phyloP scores from a whole-genome alignment of 768 basidiomycete species.

The Pholiota conissans region DNA sequence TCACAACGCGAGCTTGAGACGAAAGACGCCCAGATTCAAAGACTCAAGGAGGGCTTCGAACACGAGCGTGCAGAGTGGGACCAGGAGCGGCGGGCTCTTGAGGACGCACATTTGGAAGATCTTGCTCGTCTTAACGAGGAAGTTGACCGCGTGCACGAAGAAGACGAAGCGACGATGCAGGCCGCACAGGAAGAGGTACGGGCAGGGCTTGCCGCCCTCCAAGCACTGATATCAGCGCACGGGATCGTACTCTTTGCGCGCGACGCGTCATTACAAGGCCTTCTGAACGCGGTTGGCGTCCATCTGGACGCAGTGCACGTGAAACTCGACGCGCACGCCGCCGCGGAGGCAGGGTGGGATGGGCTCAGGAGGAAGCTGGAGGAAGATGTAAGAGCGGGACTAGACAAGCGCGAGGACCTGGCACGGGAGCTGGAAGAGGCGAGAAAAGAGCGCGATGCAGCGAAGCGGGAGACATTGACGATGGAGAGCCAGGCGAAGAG shows the following conservation, averaged over 20 bases:
- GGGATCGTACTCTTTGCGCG: conserved; percentile 54
- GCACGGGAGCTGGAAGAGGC: conserved; percentile 54
- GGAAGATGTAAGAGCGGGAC: conserved; percentile 45
- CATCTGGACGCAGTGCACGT: conserved; percentile 52
- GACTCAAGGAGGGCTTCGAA: conserved; percentile 39
- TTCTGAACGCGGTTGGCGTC: conserved; percentile 46
- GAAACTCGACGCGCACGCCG: conserved; percentile 41
- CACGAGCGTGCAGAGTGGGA: conserved; percentile 45
- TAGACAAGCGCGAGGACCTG: conserved; percentile 48
- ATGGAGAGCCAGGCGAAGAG: background rate
- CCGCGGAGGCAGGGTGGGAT: conserved; percentile 51
- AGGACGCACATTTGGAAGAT: conserved; percentile 51
- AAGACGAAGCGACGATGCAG: conserved; percentile 35
- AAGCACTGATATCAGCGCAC: conserved; percentile 53
- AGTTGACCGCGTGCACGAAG: conserved; percentile 42
- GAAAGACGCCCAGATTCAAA: conserved; percentile 37
- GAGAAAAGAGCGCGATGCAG: conserved; percentile 51
- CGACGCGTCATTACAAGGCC: conserved; percentile 48
- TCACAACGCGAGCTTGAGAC: conserved; percentile 36
- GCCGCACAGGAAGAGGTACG: conserved; percentile 4
- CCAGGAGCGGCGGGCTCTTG: conserved; percentile 44
- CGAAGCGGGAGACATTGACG: conserved; percentile 10
- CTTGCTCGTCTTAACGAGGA: conserved; percentile 47
- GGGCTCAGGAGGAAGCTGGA: conserved; percentile 42
- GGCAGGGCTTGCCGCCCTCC: conserved; percentile 46